Base-by-base conservation (phyloP, 768 basidiomycete genomes). In the Termitomyces sp. region DNA sequence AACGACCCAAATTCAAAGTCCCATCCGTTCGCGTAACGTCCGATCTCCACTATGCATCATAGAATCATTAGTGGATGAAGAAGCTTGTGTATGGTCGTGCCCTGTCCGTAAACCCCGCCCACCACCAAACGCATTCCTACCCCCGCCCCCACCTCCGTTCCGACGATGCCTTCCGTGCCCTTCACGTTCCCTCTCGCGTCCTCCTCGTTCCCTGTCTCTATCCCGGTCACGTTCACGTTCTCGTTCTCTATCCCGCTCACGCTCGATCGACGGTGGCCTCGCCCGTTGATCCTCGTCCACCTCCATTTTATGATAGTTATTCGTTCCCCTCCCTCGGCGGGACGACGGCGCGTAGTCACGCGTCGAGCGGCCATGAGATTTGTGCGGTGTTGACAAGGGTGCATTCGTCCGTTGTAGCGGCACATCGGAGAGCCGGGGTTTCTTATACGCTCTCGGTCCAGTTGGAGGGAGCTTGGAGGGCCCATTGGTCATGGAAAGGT, bases 11-110 rank as follows among this genome's bases (percentile, higher is more conserved):
- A 41, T 64, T 80, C 73, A 89, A 44, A 90, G 78, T 70, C 90
- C 90, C 86, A 92, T 81, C 67, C 90, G 77, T 72, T 92, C 88
- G 70, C 86, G 87, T 77, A 92, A 84, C 77, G 90, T 89, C 82
- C 90, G 89, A 77, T 88, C 86, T 46, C 75, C 76, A 61, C 75
- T 71, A 61, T 73, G 73, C 58, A 69, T 58, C 58, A 69, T 58
- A 60, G 67, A 70, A 57, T 70, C 72, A 57, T 70, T 62, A 59
- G 41, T 50, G 48, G 20, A 22, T 28, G 34, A 31, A 15, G 69
- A 54, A 61, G 69, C 54, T 67, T 75, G 60, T 54, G 59, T 67
- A 65, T 68, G 77, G 69, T 66, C 77, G 68, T 51, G 49, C 63
- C 66, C 46, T 24, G 37, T 68, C 54, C 72, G 57, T 60, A 63